Base-by-base conservation (phyloP, 495 filamentous ascomycete genomes). In the Choiromyces venosus region DNA sequence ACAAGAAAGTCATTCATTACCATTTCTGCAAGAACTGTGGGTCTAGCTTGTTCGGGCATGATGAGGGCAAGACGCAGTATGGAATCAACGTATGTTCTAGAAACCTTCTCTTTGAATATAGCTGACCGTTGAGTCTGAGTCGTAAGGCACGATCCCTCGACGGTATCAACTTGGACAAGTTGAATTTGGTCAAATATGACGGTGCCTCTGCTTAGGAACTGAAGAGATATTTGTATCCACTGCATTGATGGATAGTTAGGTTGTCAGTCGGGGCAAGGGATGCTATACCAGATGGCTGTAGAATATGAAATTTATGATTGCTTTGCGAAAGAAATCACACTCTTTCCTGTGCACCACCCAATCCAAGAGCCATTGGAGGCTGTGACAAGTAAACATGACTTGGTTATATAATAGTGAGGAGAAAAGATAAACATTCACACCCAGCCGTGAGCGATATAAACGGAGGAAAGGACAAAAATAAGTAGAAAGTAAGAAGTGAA, bases 21-120 rank as follows among this genome's bases (percentile, higher is more conserved):
- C 46, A 69, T 21, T 74, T 74, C 38, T 74, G 72, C 38, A 74
- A 74, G 39, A 71, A 71, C 35, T 74, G 72, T 38, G 72, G 72
- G 35, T 74, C 72, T 6, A 61, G 35, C 35, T 46, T 74, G 33
- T 71, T 74, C n/a, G 72, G 72, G 8, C 72, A 71, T 33, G 39
- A 37, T 12, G 19, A 74, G 21, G 68, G 39, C n/a, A 56, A 37
- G 66, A 66, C 72, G 5, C 52, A 74, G 21, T 74, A 74, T 37
- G 72, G 72, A 46, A 52, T 74, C 8, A 74, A 74, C n/a, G 72
- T 74, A 71, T 66, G 68, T 66, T 4, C 37, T 10, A 39, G n/a
- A 37, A 37, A 66, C 10, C 19, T 21, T 38, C 37, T 37, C 36
- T 56, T 19, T 40, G 29, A 37, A 56, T 36, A 16, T 10, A 36